These are phyloP conservation scores for Fraxinus platypoda DNA, from an alignment of 305 asterid genomes.

Conservation along the genomic window DNA sequence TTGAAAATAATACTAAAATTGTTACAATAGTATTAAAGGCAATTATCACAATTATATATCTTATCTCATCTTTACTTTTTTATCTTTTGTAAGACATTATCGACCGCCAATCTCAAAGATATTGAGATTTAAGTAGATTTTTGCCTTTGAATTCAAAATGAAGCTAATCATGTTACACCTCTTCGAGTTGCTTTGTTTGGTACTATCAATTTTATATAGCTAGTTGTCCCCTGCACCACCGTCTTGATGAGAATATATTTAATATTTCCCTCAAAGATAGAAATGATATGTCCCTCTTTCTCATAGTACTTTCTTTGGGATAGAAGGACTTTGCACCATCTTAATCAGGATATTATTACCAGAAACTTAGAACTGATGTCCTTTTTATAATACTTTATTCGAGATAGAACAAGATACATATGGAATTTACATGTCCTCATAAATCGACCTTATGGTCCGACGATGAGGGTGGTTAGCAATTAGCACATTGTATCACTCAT, in stretches of 20 bases:
- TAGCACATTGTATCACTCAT: neutral
- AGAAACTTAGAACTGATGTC: too few species aligned
- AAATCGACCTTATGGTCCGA: neutral
- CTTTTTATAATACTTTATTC: too few species aligned
- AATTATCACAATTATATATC: neutral
- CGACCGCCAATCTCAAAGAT: neutral
- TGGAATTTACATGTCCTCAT: neutral
- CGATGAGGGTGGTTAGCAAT: neutral
- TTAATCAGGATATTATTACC: too few species aligned
- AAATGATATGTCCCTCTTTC: too few species aligned
- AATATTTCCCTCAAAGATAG: too few species aligned
- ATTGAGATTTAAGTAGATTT: too few species aligned
- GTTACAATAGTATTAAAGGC: neutral
- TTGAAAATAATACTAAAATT: neutral
- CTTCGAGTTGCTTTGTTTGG: neutral
- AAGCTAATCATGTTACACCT: neutral
- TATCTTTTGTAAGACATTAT: neutral
- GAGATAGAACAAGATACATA: too few species aligned
- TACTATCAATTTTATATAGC: neutral
- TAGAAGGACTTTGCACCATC: too few species aligned
- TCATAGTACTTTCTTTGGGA: too few species aligned
- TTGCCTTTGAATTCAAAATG: neutral
- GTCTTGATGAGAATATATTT: too few species aligned
- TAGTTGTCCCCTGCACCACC: neutral
- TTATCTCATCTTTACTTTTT: neutral